These are phyloP conservation scores for Magnaporthiopsis rhizophila DNA, from an alignment of 2,329 filamentous ascomycete species.

Conservation along the genomic window DNA sequence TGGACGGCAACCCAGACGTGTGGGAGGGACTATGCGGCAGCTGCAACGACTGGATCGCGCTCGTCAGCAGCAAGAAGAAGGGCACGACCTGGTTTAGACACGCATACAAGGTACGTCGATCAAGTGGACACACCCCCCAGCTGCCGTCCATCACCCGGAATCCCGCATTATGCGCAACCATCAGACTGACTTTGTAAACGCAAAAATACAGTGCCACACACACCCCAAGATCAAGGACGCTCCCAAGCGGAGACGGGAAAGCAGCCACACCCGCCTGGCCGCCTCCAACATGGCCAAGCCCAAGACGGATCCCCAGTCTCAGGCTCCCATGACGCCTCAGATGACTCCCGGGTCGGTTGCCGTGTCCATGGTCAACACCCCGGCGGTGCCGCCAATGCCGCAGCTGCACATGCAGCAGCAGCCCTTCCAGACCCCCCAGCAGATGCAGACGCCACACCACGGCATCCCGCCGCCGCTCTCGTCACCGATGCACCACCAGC, in stretches of 20 bases:
- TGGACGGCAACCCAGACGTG: slow-evolving; percentile 73
- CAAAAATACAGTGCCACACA: slow-evolving; percentile 54
- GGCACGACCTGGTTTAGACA: slow-evolving; percentile 89
- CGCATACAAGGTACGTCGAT: slow-evolving; percentile 65
- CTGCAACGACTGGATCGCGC: slow-evolving; percentile 72
- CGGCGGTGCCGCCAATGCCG: slow-evolving; percentile 22
- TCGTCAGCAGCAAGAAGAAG: slow-evolving; percentile 83
- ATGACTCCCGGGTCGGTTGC: slow-evolving; percentile 24
- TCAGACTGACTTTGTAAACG: background rate
- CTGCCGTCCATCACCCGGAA: no score
- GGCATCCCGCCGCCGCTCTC: slow-evolving; percentile 14
- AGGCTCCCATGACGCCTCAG: slow-evolving; percentile 33
- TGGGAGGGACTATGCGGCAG: slow-evolving; percentile 74
- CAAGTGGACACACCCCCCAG: no score
- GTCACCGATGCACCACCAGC: slow-evolving; percentile 14
- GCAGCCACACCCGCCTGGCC: slow-evolving; percentile 40
- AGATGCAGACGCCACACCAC: slow-evolving; percentile 12
- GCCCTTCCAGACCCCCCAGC: slow-evolving; percentile 13
- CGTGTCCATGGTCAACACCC: slow-evolving; percentile 28
- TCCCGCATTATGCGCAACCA: background rate
- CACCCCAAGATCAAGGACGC: slow-evolving; percentile 65
- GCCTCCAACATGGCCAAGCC: slow-evolving; percentile 36
- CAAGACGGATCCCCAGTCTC: slow-evolving; percentile 32
- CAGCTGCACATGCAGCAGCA: slow-evolving; percentile 19
- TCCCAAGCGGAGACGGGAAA: slow-evolving; percentile 59